Base-by-base conservation (phyloP, 2,329 filamentous ascomycete species). In the Sporothrix inflata region DNA sequence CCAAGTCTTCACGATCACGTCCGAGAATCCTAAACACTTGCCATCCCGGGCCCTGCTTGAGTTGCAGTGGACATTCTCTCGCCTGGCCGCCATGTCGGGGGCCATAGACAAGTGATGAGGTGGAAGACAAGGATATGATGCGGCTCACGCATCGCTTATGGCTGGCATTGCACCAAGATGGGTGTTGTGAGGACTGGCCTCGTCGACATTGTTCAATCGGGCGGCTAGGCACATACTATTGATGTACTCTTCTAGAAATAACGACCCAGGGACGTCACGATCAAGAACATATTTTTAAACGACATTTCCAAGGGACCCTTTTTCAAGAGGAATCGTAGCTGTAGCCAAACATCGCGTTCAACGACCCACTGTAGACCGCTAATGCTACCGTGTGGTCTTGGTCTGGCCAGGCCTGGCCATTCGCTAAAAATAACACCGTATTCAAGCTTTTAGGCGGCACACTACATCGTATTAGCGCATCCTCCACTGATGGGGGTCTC, bases 371-470 rank as follows among this genome's bases (percentile, higher is more conserved):
- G 30, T 55, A 34, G 55, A 21, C 16, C 30, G 19, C 30, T 34
- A 60, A 60, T 38, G 7, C 19, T 21, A 34, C 30, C 38, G 55
- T 19, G 30, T 9, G 30, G 30, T 6, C 30, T 34, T 34, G 3
- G 30, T 34, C 30, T 34, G 30, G 30, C 30, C 30, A 9, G 53
- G 19, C 24, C 53, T 19, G 27, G 5, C 27, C 14, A n/a, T 34
- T 34, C 27, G 27, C 53, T 57, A 34, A 57, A 57, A 57, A 57
- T 57, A 57, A 34, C 60, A 27, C 34, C 38, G 21, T 4, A 63
- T 63, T 63, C 60, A 63, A 63, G 38, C 60, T 63, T 63, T 61
- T 45, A 16, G 21, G 38, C 38, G 60, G 60, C 21, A 11, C n/a
- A 63, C 38, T 27, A n/a, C n/a, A n/a, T n/a, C n/a, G n/a, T n/a